Conservation (phyloP, 2,329 filamentous ascomycete genomes). For the Bipolaris zeicola region DNA sequence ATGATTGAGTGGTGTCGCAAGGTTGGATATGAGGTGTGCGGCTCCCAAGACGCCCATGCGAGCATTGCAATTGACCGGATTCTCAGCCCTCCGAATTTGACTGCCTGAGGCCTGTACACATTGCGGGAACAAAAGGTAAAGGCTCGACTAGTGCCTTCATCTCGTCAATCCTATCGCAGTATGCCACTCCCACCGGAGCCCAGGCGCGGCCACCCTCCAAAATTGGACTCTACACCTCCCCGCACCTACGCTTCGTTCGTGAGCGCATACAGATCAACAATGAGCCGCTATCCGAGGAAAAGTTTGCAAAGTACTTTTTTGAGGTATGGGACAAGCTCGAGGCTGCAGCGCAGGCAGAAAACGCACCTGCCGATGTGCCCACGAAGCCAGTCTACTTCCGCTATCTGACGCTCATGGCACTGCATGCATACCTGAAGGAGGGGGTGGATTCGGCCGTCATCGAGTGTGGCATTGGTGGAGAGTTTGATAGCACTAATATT, state of each 20-base stretch:
- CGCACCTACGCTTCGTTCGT: slow-evolving; percentile 80
- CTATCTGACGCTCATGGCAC: slow-evolving; percentile 84
- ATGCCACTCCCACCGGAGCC: slow-evolving; percentile 51
- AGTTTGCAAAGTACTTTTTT: slow-evolving; percentile 80
- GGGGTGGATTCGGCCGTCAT: slow-evolving; percentile 79
- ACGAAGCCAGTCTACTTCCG: slow-evolving; percentile 92
- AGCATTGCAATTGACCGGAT: slow-evolving; percentile 13
- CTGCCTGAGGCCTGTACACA: slow-evolving; percentile 71
- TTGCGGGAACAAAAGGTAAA: slow-evolving; percentile 94
- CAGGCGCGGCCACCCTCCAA: slow-evolving; percentile 53
- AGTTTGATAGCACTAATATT: slow-evolving; percentile 92
- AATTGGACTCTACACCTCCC: slow-evolving; percentile 83
- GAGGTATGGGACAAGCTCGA: slow-evolving; percentile 77
- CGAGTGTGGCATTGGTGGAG: slow-evolving; percentile 92
- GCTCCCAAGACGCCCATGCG: slow-evolving; percentile 17
- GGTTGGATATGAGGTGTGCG: slow-evolving; percentile 73
- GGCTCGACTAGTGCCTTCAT: slow-evolving; percentile 86
- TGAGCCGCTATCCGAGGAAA: slow-evolving; percentile 67
- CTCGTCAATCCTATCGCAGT: slow-evolving; percentile 75
- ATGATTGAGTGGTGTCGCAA: slow-evolving; percentile 78
- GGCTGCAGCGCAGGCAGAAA: slow-evolving; percentile 58
- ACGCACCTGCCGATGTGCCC: slow-evolving; percentile 54
- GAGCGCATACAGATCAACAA: slow-evolving; percentile 86
- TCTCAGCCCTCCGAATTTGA: slow-evolving; percentile 65
- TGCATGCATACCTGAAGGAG: slow-evolving; percentile 79